A percentile compares a stretch with the other conserved stretches of the same genome.
These are phyloP conservation scores for Helotiales sp. DNA, from an alignment of 2,329 filamentous ascomycete species.

Conservation along the genomic window DNA sequence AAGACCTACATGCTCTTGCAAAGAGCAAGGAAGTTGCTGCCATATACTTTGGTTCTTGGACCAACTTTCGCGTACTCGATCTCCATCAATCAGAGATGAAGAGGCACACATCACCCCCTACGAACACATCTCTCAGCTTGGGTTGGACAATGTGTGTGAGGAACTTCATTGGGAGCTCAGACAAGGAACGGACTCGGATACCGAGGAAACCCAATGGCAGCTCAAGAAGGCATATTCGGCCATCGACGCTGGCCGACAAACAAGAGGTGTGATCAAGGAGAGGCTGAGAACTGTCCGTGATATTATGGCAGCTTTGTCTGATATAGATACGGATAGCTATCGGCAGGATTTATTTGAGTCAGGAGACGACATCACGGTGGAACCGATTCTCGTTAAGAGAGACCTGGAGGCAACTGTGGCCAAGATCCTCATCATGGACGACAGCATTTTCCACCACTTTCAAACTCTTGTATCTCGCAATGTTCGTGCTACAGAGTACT, in stretches of 20 bases:
- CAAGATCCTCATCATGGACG: slow-evolving; percentile 36
- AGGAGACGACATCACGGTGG: slow-evolving; percentile 26
- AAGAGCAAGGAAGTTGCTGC: slow-evolving; percentile 28
- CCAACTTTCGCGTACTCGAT: slow-evolving; percentile 26
- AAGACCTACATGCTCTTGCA: slow-evolving; percentile 33
- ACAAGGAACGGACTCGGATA: slow-evolving; percentile 30
- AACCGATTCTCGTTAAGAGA: slow-evolving; percentile 27
- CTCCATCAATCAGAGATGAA: not conserved
- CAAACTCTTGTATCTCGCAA: slow-evolving; percentile 32
- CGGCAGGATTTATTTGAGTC: slow-evolving; percentile 34
- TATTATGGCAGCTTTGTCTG: slow-evolving; percentile 40
- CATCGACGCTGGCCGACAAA: slow-evolving; percentile 20
- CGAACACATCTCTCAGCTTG: slow-evolving; percentile 32
- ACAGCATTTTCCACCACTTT: slow-evolving; percentile 36
- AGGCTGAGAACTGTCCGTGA: slow-evolving; percentile 35
- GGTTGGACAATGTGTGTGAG: slow-evolving; percentile 37
- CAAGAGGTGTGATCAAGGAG: slow-evolving; percentile 25
- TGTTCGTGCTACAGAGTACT: slow-evolving; percentile 35
- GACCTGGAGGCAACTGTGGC: slow-evolving; percentile 39
- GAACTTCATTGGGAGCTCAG: slow-evolving; percentile 38
- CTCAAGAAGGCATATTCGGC: slow-evolving; percentile 32
- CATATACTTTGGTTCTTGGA: slow-evolving; percentile 38
- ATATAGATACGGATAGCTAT: slow-evolving; percentile 33
- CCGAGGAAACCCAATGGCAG: slow-evolving; percentile 36
- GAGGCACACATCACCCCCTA: slow-evolving; percentile 25